These are phyloP conservation scores for Magnusiomyces suaveolens DNA, from an alignment of 1,139 yeast species.

Conservation along the genomic window DNA sequence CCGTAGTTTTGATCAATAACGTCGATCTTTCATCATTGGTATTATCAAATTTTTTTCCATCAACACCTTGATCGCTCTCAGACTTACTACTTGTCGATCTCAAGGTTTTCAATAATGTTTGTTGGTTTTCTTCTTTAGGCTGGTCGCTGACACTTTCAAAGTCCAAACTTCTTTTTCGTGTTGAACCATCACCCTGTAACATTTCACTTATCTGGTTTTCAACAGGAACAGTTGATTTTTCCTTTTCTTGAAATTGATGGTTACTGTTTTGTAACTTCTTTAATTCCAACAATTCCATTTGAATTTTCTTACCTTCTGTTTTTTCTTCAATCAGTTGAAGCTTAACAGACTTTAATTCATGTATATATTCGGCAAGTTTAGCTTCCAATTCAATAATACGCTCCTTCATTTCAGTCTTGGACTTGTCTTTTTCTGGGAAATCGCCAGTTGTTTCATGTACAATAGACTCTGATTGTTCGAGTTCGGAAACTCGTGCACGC, in stretches of 20 bases:
- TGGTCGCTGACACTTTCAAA: too few relatives aligned
- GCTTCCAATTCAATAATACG: constrained; percentile 12
- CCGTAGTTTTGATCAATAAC: too few relatives aligned
- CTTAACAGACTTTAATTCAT: background rate
- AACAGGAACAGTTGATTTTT: background rate
- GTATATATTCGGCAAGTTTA: background rate
- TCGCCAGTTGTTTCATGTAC: constrained; percentile 39
- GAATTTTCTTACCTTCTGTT: background rate
- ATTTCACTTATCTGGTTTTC: too few relatives aligned
- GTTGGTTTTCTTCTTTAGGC: too few relatives aligned
- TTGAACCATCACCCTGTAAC: background rate
- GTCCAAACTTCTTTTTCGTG: background rate
- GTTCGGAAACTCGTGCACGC: constrained; percentile 68
- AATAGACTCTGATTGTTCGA: constrained; percentile 57
- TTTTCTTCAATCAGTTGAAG: background rate
- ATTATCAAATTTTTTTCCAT: background rate
- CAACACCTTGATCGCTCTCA: background rate
- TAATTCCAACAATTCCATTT: background rate
- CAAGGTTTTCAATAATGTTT: too few relatives aligned
- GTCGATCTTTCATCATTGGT: background rate
- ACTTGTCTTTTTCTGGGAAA: constrained; percentile 16
- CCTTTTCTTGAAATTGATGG: background rate
- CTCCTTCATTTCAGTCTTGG: constrained; percentile 17
- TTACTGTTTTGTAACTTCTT: background rate
- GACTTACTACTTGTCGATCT: too few relatives aligned